Base-by-base conservation (phyloP, 768 basidiomycete genomes). In the Suillus subalutaceus region DNA sequence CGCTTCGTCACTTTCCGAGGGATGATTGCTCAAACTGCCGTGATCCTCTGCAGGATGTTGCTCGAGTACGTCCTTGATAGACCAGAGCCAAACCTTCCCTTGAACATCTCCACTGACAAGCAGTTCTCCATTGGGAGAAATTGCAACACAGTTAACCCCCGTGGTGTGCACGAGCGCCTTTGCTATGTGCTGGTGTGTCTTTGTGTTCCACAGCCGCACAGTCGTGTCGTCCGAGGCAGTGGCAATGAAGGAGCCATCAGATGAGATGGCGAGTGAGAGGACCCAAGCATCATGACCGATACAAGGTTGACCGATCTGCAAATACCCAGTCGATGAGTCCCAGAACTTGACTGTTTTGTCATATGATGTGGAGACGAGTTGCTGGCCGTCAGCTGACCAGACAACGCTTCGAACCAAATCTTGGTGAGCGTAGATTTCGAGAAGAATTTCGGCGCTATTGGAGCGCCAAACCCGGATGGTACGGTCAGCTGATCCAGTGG, bases 401-500 rank as follows among this genome's bases (percentile, higher is more conserved):
- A 50, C 62, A n/a, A 62, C 15, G 2, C 32, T 35, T 20, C 44
- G 44, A 48, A 64, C 53, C 10, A 35, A 46, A 40, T 16, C n/a
- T 50, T 26, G 61, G 30, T 37, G 46, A 61, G 53, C 32, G 32
- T 35, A 20, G 4, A 35, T 35, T 5, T 74, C 69, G 23, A 74
- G 50, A 40, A 63, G 44, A 38, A 23, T 35, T n/a, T 23, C 35
- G 20, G 46, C 35, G 15, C 32, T 52, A n/a, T 30, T 8, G n/a
- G n/a, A 15, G 32, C 40, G 16, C 62, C 62, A 52, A 46, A 63
- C 40, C 9, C 62, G 48, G 26, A 79, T 74, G 35, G 62, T 50
- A n/a, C 23, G 23, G 78, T 6, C 80, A 78, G 40, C n/a, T 37
- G 61, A 68, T 5, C 67, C 67, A 30, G 59, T 50, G 5, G 64